phyloP scores from a whole-genome alignment of 257 asterid species.

The Pogostemon cablin region DNA sequence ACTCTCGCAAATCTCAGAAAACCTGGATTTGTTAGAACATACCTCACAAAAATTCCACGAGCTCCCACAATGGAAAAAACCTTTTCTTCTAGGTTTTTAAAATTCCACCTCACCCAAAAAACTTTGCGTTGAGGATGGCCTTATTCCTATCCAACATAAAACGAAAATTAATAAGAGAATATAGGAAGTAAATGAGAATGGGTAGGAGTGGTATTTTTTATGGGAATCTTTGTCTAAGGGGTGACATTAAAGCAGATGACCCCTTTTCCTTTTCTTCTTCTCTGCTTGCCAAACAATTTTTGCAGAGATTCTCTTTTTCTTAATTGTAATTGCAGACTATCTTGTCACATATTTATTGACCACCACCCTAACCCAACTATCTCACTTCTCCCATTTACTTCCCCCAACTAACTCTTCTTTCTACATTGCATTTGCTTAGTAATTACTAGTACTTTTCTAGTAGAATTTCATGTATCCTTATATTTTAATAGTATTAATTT shows the following conservation, averaged over 20 bases:
- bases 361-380: conserved; percentile 3
- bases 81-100: no score
- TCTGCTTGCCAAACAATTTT: conserved; percentile 13
- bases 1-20: no score
- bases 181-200: conserved; percentile 28
- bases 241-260: conserved; percentile 29
- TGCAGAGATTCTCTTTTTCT: conserved; percentile 38
- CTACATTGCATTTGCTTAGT: not conserved
- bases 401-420: conserved; percentile 37
- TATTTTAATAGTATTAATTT: no score
- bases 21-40: no score
- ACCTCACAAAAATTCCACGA: no score
- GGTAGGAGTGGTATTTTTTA: conserved; percentile 23
- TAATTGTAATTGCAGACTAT: conserved; percentile 28
- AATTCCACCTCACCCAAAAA: no score
- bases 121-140: no score
- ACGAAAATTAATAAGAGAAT: not conserved
- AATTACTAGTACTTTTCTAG: not conserved
- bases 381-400: conserved; percentile 34
- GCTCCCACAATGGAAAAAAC: no score
- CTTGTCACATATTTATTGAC: conserved; percentile 26
- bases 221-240: conserved; percentile 50
- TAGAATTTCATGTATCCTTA: no score
- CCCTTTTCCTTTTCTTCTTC: not conserved
- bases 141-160: no score